Evolutionary conservation across 1,284 basidiomycete species (phyloP), one percentile per base, ranked within the genome.

Genomic region (Naganishia liquefaciens): DNA sequence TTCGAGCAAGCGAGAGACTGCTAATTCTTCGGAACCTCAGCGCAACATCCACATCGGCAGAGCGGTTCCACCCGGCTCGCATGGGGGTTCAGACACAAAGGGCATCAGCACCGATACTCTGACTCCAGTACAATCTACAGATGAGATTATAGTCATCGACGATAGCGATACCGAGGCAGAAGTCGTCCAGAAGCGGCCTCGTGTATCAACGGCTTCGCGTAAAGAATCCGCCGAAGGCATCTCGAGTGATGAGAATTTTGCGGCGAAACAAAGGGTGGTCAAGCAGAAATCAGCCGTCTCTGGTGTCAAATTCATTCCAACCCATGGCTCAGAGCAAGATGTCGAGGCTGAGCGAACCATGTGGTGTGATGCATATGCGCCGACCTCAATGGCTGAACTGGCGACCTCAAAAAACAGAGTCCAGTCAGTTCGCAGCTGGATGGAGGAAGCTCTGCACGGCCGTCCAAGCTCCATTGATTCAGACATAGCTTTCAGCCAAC

Each of bases 401-500:
- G 93, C 91, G 0, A 90, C 98, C 3, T 93, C 97, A 75, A 87
- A 89, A 65, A 84, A 84, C 19, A 94, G 98, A 74, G 86, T 98
- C 0, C 85, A 87, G 54, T 89, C 91, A 69, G 89, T 98, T 5
- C 84, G 88, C 21, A 81, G 82, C 25, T 99, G 95, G 95, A 76
- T 99, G 2, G 71, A 81, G 1, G 94, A 97, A 73, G 89, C 94
- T 0, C 84, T 93, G 40, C 84, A 87, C 2, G 88, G 86, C 0
- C 86, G 84, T 4, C 83, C 63, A 47, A 65, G 58, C 57, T 70
- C 27, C 23, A 47, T 43, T 64, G 68, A 43, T 7, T 47, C 55
- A 2, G 37, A 50, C 7, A 60, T 70, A 15, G 52, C 65, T 0
- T 60, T 66, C 23, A 69, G 64, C 15, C 62, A 70, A 46, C 44